Conservation (phyloP, 179 eudicot species). For the Patellifolia procumbens region DNA sequence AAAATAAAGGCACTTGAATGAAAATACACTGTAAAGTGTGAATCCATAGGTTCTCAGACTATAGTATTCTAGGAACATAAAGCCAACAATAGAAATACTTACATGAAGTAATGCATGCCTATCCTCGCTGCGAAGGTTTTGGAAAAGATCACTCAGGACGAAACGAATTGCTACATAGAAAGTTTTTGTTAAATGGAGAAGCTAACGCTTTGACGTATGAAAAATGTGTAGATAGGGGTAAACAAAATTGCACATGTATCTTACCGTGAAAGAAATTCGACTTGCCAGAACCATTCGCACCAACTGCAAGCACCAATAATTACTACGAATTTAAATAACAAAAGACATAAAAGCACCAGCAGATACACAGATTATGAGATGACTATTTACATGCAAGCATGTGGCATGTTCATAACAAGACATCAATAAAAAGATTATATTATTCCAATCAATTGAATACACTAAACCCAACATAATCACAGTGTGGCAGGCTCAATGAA, state of each 20-base stretch:
- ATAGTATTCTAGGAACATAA: constrained; percentile 11
- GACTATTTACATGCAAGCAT: not conserved
- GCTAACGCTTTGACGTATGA: not conserved
- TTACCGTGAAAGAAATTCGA: constrained; percentile 97
- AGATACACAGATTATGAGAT: constrained; percentile 15
- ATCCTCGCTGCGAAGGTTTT: constrained; percentile 89
- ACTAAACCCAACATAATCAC: not conserved
- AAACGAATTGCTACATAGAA: constrained; percentile 82
- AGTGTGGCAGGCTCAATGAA: not conserved
- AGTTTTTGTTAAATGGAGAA: constrained; percentile 1
- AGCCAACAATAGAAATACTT: constrained; percentile 32
- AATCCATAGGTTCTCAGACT: not conserved
- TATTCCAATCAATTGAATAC: not conserved
- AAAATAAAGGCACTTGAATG: not conserved
- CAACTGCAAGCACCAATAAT: constrained; percentile 59
- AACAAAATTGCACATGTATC: not conserved
- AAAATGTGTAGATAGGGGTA: not conserved
- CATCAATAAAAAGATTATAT: not conserved
- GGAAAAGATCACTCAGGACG: constrained; percentile 97
- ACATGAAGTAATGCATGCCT: constrained; percentile 92
- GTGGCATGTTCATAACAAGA: not conserved
- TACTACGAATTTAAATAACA: constrained; percentile 8
- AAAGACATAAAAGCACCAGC: not conserved
- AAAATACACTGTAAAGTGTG: not conserved
- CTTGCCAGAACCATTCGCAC: constrained; percentile 99